Evolutionary conservation across 331 rosid genomes (phyloP), one percentile per base, ranked within the genome.

Genomic region (Quercus tomentella): DNA sequence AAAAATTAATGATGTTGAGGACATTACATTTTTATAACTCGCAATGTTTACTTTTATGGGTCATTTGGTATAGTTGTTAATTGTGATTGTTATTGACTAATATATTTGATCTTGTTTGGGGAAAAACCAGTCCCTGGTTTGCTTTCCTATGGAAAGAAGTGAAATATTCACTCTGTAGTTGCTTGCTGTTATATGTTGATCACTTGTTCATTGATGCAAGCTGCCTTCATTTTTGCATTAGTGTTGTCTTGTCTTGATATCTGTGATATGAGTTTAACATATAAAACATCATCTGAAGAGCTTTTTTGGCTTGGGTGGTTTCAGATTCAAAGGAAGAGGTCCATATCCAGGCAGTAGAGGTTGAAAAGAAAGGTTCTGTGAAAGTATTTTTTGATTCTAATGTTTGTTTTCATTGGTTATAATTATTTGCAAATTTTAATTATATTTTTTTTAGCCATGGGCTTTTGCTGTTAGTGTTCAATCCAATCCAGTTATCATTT

Each of bases 331-430:
- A 74, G 81, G 81, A 80, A 75, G 89, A 79, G 56, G 86, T 80
- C 74, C 76, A 70, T 72, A 62, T 78, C 30, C 81, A 69, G 78
- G 79, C 86, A 41, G 83, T 65, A 37, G 90, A 77, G 57, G 82
- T 79, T 81, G 96, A 84, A 81, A 87, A 85, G 55, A 91, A 87
- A 85, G 96, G 99, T 90, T 68, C 70, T 20, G 37, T 66, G 16
- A 30, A 52, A 57, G 28, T 80, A 8, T 74, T 73, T 58, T 65
- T 79, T 31, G 35, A 70, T 61, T 67, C 31, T 63, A 17, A 67
- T 30, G 0, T 78, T 75, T 26, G 20, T 12, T 43, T 41, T 17
- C 79, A 31, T 26, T 51, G 81, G 61, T 81, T 41, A 41, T 41
- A 41, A 41, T 41, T 41, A 41, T 41, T 41, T 41, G 49, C 49